These are phyloP conservation scores for Epichloe aotearoae DNA, from an alignment of 2,329 filamentous ascomycete genomes.

Conservation along the genomic window DNA sequence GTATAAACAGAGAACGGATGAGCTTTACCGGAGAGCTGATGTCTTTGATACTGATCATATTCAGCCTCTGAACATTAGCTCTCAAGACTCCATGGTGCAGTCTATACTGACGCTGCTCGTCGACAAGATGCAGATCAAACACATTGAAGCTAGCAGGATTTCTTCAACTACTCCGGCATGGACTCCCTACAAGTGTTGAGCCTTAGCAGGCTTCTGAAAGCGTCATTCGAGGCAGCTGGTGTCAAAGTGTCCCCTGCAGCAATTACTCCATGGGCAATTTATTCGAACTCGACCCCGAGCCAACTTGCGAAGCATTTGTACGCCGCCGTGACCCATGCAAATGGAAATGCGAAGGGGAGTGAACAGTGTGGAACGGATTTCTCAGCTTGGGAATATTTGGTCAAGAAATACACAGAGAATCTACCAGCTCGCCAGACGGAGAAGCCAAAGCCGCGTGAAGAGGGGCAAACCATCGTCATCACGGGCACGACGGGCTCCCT, in stretches of 20 bases:
- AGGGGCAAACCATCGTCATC: slow-evolving; percentile 52
- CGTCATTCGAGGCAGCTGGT: slow-evolving; percentile 10
- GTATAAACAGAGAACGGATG: slow-evolving; percentile 30
- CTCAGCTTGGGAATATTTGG: slow-evolving; percentile 8
- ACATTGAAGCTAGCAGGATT: slow-evolving; percentile 17
- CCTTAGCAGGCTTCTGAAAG: slow-evolving; percentile 9
- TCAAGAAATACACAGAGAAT: slow-evolving; percentile 17
- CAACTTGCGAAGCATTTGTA: slow-evolving; percentile 12
- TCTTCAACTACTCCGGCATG: slow-evolving; percentile 24
- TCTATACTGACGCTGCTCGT: slow-evolving; percentile 12
- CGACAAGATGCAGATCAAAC: slow-evolving; percentile 7
- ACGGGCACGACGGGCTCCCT: slow-evolving; percentile 85
- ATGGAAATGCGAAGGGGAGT: slow-evolving; percentile 4
- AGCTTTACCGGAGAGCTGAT: slow-evolving; percentile 22
- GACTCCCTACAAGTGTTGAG: slow-evolving; percentile 26
- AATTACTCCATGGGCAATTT: slow-evolving; percentile 15
- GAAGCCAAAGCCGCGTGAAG: slow-evolving; percentile 13
- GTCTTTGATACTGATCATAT: not conserved
- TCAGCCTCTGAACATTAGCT: slow-evolving; percentile 10
- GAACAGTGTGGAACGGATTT: not conserved
- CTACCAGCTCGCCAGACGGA: slow-evolving; percentile 10
- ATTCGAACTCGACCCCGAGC: slow-evolving; percentile 16
- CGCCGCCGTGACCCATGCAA: not conserved
- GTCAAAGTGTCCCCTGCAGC: slow-evolving; percentile 3
- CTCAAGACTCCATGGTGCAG: slow-evolving; percentile 10